Evolutionary conservation across 2,329 filamentous ascomycete species (phyloP), one percentile per base, ranked within the genome.

Genomic region (Aspergillus brasiliensis): DNA sequence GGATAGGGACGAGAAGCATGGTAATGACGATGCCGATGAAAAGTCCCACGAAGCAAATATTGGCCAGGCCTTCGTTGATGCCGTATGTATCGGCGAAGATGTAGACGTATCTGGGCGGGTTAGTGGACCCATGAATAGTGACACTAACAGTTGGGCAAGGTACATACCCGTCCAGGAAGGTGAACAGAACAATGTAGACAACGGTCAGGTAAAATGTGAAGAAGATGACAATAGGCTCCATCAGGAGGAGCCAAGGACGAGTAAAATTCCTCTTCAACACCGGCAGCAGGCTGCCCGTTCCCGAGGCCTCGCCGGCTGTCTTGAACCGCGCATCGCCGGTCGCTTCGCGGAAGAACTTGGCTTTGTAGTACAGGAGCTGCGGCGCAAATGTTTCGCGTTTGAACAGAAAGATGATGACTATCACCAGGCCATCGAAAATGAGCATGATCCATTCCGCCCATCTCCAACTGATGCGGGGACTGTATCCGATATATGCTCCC

Each of bases 321-420:
- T 74, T 72, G 66, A 81, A 85, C 1, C 81, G 76, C 1, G 73
- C 53, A 60, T 84, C 79, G 1, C 75, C 75, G 0, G 79, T 80
- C 5, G 74, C 52, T 1, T 69, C 63, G 2, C 78, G 75, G 0
- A 81, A 68, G 19, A 76, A 73, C 17, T 65, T 62, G 5, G 77
- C 78, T 60, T 78, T 79, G 77, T 77, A 81, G 40, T 75, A 71
- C 5, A 81, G 62, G 2, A 82, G 67, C 3, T 78, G 67, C 0
- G 79, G 80, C 0, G 76, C 69, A 64, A 80, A 83, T 0, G 81
- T 84, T 66, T 84, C 82, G 2, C 81, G 82, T 25, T 81, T 74
- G 59, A 80, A 78, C 2, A 81, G 58, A 3, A 83, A 59, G 0
- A 78, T 69, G 10, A 76, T 7, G 8, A 69, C 25, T 40, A 80